Evolutionary conservation across 75 land plant species (phyloP), one percentile per base, ranked within the genome.

Genomic region (Selaginella tamariscina): DNA sequence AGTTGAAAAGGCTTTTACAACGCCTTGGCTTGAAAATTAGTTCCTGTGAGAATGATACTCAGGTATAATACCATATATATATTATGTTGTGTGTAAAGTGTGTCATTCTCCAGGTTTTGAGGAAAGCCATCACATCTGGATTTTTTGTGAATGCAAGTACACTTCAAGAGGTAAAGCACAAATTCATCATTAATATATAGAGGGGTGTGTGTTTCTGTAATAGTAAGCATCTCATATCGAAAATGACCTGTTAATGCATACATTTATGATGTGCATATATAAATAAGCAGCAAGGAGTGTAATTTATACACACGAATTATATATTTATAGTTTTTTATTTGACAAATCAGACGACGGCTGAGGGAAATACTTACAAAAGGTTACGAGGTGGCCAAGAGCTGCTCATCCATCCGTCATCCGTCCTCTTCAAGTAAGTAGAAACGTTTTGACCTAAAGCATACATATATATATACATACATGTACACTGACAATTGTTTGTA

Each of bases 401-500:
- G 32, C 82, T 82, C 65, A 91, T 91, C 64, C 92, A 91, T 59
- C 97, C 97, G 23, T 91, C 97, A 22, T 91, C 97, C 26, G 88
- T 91, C 0, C 79, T 91, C 22, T 91, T 91, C 79, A 85, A 89
- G 93, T 86, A 22, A 11, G 76, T 73, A n/a, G n/a, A n/a, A n/a
- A n/a, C n/a, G n/a, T 39, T 39, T 5, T 15, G 11, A 39, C 49
- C 49, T n/a, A n/a, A n/a, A n/a, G n/a, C n/a, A n/a, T n/a, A n/a
- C n/a, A n/a, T n/a, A n/a, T n/a, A n/a, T n/a, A n/a, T n/a, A n/a
- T n/a, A n/a, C n/a, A n/a, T n/a, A n/a, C n/a, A n/a, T n/a, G n/a
- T n/a, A n/a, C n/a, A n/a, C n/a, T n/a, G n/a, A n/a, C n/a, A n/a
- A n/a, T n/a, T n/a, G n/a, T n/a, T n/a, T n/a, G n/a, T n/a, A n/a